Conservation (phyloP, 257 asterid species). For the Ballota nigra region DNA sequence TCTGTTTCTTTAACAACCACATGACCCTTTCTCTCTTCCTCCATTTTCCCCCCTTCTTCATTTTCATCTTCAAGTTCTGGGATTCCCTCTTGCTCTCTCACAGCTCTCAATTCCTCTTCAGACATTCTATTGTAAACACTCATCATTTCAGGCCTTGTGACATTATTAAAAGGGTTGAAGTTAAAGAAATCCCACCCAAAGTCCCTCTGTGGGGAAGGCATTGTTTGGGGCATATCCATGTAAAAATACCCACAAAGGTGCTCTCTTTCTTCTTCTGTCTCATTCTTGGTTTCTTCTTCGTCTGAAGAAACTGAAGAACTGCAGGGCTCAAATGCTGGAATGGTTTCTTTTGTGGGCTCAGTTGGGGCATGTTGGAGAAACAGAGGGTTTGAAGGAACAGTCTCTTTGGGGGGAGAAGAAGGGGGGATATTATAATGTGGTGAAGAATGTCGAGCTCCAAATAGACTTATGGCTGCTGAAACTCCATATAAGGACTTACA, state of each 20-base stretch:
- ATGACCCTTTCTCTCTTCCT: conserved; percentile 34
- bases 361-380: conserved; percentile 75
- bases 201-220: conserved; percentile 66
- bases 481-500: conserved; percentile 76
- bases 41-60: conserved; percentile 36
- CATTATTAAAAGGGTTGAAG: conserved; percentile 68
- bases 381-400: conserved; percentile 73
- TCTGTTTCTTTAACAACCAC: conserved; percentile 30
- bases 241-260: conserved; percentile 58
- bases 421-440: conserved; percentile 66
- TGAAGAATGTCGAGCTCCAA: conserved; percentile 80
- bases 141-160: conserved; percentile 51
- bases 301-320: conserved; percentile 41
- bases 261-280: conserved; percentile 26
- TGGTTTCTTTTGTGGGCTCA: conserved; percentile 56
- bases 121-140: conserved; percentile 60
- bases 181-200: conserved; percentile 96
- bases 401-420: conserved; percentile 46
- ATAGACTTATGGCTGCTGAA: conserved; percentile 74
- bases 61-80: conserved; percentile 90
- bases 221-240: conserved; percentile 57
- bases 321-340: conserved; percentile 38
- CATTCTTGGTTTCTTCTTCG: conserved; percentile 40
- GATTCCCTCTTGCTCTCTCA: conserved; percentile 88
- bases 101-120: conserved; percentile 80